Base-by-base conservation (phyloP, 495 filamentous ascomycete species). In the Penicillium crystallinum region DNA sequence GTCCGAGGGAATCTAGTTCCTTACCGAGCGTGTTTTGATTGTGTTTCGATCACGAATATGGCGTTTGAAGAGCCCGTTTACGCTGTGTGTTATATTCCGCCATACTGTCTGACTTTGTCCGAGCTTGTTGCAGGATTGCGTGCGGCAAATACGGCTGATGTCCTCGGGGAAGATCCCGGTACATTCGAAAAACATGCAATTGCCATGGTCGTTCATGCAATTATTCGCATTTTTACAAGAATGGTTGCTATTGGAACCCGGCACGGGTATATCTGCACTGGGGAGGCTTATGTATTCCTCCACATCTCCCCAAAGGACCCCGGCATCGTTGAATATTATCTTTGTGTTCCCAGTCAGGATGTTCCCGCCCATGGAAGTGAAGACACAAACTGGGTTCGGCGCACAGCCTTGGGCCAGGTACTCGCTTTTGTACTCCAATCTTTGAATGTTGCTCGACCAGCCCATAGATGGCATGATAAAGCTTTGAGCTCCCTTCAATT, bases 351-450 rank as follows among this genome's bases (percentile, higher is more conserved):
- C 15, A 61, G 67, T 59, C 43, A 60, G 54, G 67, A 70, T 29
- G 59, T 67, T 39, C 34, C 59, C 43, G 41, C 46, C 37, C 52
- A 58, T 53, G 40, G 8, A 29, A 9, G 17, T 29, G 40, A 43
- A 5, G 57, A 67, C 50, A 18, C 64, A 21, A 22, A 11, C 5
- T 54, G 63, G 18, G 59, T 77, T 47, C 59, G 71, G 57, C 66
- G 62, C 33, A 80, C 74, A 1, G 70, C 73, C 8, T 63, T 73
- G 22, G 69, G 70, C 7, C 69, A 77, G 55, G 68, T 78, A 40
- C 70, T 78, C 54, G 69, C 69, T 35, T 79, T 81, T 52, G 68
- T 64, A 44, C 56, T 81, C 47, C 65, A 72, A 54, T 70, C 67
- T 33, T 69, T 77, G 38, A 53, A 57, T 43, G 55, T 62, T 25